Evolutionary conservation across 2,329 filamentous ascomycete species (phyloP).

Genomic region (Talaromyces islandicus): DNA sequence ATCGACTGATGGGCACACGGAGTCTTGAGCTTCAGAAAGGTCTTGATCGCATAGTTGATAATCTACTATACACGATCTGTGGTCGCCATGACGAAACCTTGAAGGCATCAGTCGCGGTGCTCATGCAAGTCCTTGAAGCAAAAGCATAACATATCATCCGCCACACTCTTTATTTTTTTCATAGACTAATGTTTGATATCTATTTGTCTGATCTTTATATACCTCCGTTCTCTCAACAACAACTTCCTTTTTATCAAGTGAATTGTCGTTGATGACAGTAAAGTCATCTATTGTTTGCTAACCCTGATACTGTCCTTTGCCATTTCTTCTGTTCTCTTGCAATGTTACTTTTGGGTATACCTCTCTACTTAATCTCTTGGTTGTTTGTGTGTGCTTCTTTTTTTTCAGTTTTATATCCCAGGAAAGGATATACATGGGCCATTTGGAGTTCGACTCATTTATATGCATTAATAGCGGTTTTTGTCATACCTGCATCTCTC

Average conservation of each 20-base stretch:
- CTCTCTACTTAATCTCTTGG: background rate
- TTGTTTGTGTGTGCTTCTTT: too few relatives aligned
- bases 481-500: background rate
- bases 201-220: background rate
- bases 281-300: background rate
- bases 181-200: background rate
- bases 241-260: background rate
- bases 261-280: background rate
- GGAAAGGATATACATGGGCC: background rate
- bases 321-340: constrained; percentile 1
- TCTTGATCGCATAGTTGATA: constrained; percentile 31
- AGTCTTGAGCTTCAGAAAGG: constrained; percentile 24
- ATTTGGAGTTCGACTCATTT: background rate
- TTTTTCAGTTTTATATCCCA: too few relatives aligned
- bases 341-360: background rate
- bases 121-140: constrained; percentile 33
- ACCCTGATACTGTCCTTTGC: background rate
- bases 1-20: constrained; percentile 24
- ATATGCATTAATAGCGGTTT: background rate
- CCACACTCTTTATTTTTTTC: background rate
- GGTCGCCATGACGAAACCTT: constrained; percentile 28
- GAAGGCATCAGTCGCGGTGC: constrained; percentile 31
- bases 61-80: constrained; percentile 30
- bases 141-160: constrained; percentile 15
- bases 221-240: background rate